phyloP scores from a whole-genome alignment of 805 yeast species.

The Soucietia sequanensis region DNA sequence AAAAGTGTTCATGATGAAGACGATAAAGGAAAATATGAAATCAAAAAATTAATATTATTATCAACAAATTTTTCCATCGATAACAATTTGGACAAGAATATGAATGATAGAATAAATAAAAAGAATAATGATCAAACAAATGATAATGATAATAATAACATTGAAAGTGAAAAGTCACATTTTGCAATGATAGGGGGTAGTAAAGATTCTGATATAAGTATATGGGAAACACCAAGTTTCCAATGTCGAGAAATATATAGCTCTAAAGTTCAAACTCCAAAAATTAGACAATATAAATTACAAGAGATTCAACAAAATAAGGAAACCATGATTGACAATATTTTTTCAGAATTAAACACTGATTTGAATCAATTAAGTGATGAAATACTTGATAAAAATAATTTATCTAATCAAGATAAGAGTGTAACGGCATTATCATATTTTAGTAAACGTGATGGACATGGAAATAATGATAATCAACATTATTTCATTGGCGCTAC shows the following conservation, averaged over 20 bases:
- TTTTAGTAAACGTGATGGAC: neutral
- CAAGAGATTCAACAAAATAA: conserved; percentile 18
- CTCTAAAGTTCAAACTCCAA: conserved; percentile 16
- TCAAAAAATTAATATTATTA: conserved; percentile 45
- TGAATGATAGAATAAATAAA: no score
- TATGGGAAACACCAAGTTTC: conserved; percentile 73
- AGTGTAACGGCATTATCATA: conserved; percentile 12
- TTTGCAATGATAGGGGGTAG: conserved; percentile 69
- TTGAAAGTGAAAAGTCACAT: no score
- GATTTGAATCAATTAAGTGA: conserved; percentile 22
- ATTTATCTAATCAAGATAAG: conserved; percentile 4
- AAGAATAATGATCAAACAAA: neutral
- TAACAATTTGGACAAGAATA: conserved; percentile 12
- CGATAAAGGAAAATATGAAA: conserved; percentile 29
- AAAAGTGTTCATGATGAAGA: conserved; percentile 28
- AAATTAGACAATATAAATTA: conserved; percentile 20
- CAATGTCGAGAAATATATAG: conserved; percentile 47
- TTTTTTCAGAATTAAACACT: conserved; percentile 16
- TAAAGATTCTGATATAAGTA: conserved; percentile 53
- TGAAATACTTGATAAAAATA: conserved; percentile 15
- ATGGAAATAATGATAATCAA: conserved; percentile 1
- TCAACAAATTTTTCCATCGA: conserved; percentile 37
- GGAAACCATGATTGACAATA: conserved; percentile 13
- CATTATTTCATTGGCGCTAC: conserved; percentile 24
- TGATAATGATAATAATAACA: conserved; percentile 1